A percentile compares a stretch with the other conserved stretches of the same genome.
Evolutionary conservation across 225 moss, liverwort and hornwort species (phyloP).

Genomic region (Marchantia polymorpha): DNA sequence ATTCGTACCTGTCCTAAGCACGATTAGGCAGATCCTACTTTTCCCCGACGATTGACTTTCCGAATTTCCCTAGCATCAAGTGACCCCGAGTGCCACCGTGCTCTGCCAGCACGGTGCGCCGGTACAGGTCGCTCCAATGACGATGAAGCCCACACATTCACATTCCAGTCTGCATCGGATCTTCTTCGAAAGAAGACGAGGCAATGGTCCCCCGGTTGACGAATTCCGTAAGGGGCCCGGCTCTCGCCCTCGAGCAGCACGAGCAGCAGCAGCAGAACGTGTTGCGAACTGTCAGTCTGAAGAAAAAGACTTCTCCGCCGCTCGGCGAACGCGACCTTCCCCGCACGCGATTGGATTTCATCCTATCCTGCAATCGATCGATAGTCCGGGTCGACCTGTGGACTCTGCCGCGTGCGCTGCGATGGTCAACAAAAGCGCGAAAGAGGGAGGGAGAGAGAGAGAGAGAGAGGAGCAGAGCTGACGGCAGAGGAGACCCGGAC

Average conservation of each 20-base stretch:
- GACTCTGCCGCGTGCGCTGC: not conserved
- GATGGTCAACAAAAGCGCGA: not conserved
- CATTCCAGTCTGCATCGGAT: not conserved
- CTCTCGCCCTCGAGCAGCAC: not conserved
- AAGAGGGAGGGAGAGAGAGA: not conserved
- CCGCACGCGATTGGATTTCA: too few relatives aligned
- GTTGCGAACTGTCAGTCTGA: not conserved
- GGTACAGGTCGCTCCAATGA: not conserved
- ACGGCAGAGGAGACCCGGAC: too few relatives aligned
- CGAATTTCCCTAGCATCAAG: not conserved
- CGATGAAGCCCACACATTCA: not conserved
- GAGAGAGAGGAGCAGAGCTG: not conserved
- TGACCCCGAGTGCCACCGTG: not conserved
- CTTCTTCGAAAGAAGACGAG: not conserved
- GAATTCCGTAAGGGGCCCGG: not conserved
- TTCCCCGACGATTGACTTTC: not conserved
- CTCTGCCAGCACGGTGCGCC: not conserved
- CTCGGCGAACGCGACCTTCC: not conserved
- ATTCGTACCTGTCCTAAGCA: too few relatives aligned
- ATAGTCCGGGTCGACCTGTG: not conserved
- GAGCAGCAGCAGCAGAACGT: not conserved
- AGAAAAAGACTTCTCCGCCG: not conserved
- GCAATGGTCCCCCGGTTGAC: not conserved
- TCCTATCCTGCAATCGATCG: too few relatives aligned
- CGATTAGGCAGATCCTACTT: too few relatives aligned